Evolutionary conservation across 2,329 filamentous ascomycete genomes (phyloP).

Genomic region (Cladophialophora yegresii): DNA sequence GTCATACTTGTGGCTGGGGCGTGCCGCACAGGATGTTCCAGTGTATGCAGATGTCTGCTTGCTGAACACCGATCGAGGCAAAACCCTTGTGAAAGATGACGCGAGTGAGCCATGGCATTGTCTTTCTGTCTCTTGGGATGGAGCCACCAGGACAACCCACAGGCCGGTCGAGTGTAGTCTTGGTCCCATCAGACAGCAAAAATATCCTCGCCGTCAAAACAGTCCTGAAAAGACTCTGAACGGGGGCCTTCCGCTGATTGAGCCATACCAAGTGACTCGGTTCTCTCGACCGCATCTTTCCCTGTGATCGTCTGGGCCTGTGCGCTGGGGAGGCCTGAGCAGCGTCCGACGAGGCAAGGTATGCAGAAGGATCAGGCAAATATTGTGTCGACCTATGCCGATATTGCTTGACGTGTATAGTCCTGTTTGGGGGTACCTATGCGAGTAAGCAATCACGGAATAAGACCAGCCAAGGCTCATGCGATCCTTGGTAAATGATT

Average conservation of each 20-base stretch:
- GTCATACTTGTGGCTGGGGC: background rate
- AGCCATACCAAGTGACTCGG: background rate
- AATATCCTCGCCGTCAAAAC: background rate
- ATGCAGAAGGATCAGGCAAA: background rate
- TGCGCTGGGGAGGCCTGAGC: background rate
- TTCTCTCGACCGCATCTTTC: background rate
- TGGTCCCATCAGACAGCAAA: background rate
- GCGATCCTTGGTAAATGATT: background rate
- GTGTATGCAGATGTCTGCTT: background rate
- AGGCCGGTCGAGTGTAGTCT: background rate
- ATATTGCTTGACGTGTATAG: background rate
- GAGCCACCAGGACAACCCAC: background rate
- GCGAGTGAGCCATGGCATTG: background rate
- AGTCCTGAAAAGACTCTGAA: background rate
- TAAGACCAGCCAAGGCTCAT: background rate
- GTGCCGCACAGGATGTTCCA: background rate
- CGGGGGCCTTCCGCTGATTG: background rate
- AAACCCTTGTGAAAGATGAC: background rate
- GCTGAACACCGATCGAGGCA: background rate
- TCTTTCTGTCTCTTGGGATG: background rate
- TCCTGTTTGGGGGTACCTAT: background rate
- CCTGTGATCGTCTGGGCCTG: background rate
- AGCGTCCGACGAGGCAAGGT: background rate
- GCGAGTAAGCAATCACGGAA: background rate
- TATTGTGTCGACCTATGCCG: background rate